Evolutionary conservation across 2,329 filamentous ascomycete genomes (phyloP).

Genomic region (Colletotrichum sp.): DNA sequence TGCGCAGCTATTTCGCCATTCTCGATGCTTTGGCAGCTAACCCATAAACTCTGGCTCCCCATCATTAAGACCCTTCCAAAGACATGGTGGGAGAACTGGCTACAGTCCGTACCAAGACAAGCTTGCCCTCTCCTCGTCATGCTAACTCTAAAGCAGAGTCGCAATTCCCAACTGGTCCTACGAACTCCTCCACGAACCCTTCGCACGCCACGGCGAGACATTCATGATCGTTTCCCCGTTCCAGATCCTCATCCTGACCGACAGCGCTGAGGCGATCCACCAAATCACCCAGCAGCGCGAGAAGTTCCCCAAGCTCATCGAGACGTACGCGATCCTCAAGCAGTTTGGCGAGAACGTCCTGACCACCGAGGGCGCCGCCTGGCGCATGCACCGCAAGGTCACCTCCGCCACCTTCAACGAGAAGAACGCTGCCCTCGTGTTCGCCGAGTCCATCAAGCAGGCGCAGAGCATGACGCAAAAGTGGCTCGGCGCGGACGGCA

Average conservation of each 20-base stretch:
- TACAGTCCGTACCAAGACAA: conserved; percentile 53
- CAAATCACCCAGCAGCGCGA: conserved; percentile 71
- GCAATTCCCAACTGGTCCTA: conserved; percentile 67
- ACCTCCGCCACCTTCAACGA: conserved; percentile 78
- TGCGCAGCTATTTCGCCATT: conserved; percentile 51
- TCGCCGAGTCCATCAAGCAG: conserved; percentile 65
- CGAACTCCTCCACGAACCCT: conserved; percentile 59
- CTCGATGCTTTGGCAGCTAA: conserved; percentile 60
- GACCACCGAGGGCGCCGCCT: conserved; percentile 70
- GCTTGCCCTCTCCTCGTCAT: not conserved
- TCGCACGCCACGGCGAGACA: conserved; percentile 64
- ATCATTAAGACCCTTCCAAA: conserved; percentile 60
- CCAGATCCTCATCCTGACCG: conserved; percentile 57
- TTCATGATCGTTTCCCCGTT: conserved; percentile 69
- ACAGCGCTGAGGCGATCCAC: conserved; percentile 68
- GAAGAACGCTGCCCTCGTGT: conserved; percentile 72
- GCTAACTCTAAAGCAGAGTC: conserved; percentile 41
- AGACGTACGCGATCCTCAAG: conserved; percentile 59
- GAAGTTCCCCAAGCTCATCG: conserved; percentile 72
- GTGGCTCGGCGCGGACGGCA: conserved; percentile 54
- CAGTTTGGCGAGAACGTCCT: conserved; percentile 74
- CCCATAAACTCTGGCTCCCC: conserved; percentile 57
- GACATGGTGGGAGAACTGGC: conserved; percentile 60
- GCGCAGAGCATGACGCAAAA: conserved; percentile 63
- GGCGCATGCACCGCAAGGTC: conserved; percentile 76